These are phyloP conservation scores for Naumovozyma dairenensis DNA, from an alignment of 805 yeast genomes.

Conservation along the genomic window DNA sequence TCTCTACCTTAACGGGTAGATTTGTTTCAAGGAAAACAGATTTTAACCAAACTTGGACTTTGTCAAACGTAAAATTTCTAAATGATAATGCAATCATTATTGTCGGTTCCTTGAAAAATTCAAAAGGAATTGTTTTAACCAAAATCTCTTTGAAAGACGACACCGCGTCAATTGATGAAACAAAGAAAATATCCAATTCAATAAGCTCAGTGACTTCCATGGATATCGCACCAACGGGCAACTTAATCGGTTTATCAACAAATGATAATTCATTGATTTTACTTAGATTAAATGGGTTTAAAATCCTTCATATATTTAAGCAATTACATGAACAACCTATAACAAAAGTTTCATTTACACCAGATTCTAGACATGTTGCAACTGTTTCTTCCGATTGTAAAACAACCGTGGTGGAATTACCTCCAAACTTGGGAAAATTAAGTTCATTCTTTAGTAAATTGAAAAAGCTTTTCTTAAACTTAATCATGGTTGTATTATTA, in stretches of 20 bases:
- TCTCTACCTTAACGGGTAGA: slow-evolving; percentile 34
- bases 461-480: slow-evolving; percentile 17
- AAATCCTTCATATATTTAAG: slow-evolving; percentile 39
- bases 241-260: slow-evolving; percentile 35
- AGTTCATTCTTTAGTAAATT: slow-evolving; percentile 24
- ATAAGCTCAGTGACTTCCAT: slow-evolving; percentile 49
- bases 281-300: slow-evolving; percentile 43
- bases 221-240: slow-evolving; percentile 31
- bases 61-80: slow-evolving; percentile 31
- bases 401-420: slow-evolving; percentile 52
- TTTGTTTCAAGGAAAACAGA: slow-evolving; percentile 30
- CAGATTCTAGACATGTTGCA: slow-evolving; percentile 56
- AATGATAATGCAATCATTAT: slow-evolving; percentile 30
- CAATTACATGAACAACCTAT: slow-evolving; percentile 72
- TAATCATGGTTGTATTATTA: slow-evolving; percentile 18
- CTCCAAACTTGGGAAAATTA: slow-evolving; percentile 35
- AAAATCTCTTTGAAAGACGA: slow-evolving; percentile 22
- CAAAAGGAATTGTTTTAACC: slow-evolving; percentile 31
- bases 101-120: slow-evolving; percentile 35
- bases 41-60: slow-evolving; percentile 23
- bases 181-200: slow-evolving; percentile 24
- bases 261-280: slow-evolving; percentile 57
- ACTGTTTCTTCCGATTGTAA: slow-evolving; percentile 72
- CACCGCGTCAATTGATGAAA: slow-evolving; percentile 12
- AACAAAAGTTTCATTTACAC: slow-evolving; percentile 61